Base-by-base conservation (phyloP, 495 filamentous ascomycete genomes). In the Polyplosphaeria fusca region DNA sequence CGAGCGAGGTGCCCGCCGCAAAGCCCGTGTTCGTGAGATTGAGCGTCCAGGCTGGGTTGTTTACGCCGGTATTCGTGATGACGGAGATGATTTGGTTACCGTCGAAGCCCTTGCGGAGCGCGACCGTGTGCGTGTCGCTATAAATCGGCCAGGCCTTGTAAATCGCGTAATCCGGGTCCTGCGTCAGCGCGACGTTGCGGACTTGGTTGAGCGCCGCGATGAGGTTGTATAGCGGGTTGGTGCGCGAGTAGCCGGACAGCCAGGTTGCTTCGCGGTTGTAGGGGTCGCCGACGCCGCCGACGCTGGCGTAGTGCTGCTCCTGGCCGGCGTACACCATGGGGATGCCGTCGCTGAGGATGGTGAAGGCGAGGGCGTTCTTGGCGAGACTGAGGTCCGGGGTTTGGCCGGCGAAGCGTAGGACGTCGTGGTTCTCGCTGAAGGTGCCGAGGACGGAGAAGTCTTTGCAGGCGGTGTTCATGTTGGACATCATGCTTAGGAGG, bases 361-460 rank as follows among this genome's bases (percentile, higher is more conserved):
- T 84, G 64, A 85, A 88, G 0, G 86, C 78, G 52, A 89, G 81
- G 2, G 79, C 84, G 64, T 92, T 86, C 68, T 82, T 82, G 25
- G 82, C 75, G 3, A 85, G 76, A 2, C 82, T 71, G 37, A 76
- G 74, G 41, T 71, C 67, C 20, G 44, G 38, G 23, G 56, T 71
- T 1, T 61, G 38, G 3, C 40, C 58, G 22, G 59, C 64, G 54
- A 70, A 66, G 25, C 68, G 70, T 0, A 64, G 67, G 0, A 64
- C 77, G 68, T 94, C 88, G 63, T 94, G 89, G 64, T 94, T 94
- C 61, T 92, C 88, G 13, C 84, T 54, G 70, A 94, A 94, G 3
- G 76, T 84, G 27, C 87, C 87, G 4, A 88, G 76, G 0, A 89
- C 72, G 5, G 79, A 84, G 1, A 79, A 74, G 57, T 89, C 86